These are phyloP conservation scores for Pterulicium gracile DNA, from an alignment of 1,284 basidiomycete genomes.

Conservation along the genomic window DNA sequence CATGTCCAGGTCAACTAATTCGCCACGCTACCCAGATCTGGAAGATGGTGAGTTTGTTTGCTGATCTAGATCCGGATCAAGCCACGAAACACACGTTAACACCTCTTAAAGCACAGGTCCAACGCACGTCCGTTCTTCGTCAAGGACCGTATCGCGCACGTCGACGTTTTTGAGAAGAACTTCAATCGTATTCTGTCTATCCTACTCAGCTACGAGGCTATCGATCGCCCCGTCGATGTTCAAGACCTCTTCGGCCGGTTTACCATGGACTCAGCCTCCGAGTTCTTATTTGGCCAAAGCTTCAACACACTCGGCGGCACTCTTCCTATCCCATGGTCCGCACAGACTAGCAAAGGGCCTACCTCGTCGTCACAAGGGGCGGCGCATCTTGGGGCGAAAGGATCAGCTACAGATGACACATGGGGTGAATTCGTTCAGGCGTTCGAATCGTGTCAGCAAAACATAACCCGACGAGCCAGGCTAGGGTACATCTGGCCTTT, in stretches of 20 bases:
- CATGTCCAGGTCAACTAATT: slow-evolving; percentile 7
- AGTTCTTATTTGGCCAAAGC: slow-evolving; percentile 57
- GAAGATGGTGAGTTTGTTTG: slow-evolving; percentile 44
- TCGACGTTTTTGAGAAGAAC: slow-evolving; percentile 40
- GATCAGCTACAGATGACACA: slow-evolving; percentile 44
- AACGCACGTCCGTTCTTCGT: slow-evolving; percentile 38
- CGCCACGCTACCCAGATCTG: slow-evolving; percentile 29
- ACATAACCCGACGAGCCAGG: slow-evolving; percentile 38
- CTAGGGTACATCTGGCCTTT: slow-evolving; percentile 59
- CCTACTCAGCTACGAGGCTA: slow-evolving; percentile 27
- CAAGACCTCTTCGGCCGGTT: slow-evolving; percentile 64
- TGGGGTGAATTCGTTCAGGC: slow-evolving; percentile 55
- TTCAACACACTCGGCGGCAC: slow-evolving; percentile 46
- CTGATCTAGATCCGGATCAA: slow-evolving; percentile 60
- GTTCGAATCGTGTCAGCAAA: slow-evolving; percentile 51
- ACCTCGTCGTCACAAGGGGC: too few relatives aligned
- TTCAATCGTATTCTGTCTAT: slow-evolving; percentile 33
- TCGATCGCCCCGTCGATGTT: slow-evolving; percentile 37
- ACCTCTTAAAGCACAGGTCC: slow-evolving; percentile 47
- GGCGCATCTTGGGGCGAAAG: slow-evolving; percentile 41
- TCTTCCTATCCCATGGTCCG: slow-evolving; percentile 34
- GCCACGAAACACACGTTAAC: too few relatives aligned
- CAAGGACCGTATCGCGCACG: slow-evolving; percentile 33
- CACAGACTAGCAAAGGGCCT: neutral
- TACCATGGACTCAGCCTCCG: slow-evolving; percentile 58